A percentile compares a stretch with the other conserved stretches of the same genome.
phyloP scores from a whole-genome alignment of 2,329 filamentous ascomycete genomes.

The Phialophora tarda region DNA sequence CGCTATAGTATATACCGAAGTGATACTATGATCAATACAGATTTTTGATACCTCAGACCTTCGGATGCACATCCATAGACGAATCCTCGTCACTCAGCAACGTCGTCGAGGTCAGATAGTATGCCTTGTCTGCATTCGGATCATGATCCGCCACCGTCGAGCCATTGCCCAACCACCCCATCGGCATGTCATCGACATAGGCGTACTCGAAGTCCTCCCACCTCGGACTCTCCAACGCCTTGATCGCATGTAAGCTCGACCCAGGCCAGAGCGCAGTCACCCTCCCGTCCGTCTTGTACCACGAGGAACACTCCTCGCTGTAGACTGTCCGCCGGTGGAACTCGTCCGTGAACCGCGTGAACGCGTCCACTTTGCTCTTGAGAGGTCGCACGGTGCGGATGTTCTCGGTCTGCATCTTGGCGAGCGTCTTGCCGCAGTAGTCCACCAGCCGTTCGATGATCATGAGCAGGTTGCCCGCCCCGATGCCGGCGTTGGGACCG shows the following conservation, averaged over 20 bases:
- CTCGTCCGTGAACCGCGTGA: constrained; percentile 50
- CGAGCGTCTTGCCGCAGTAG: constrained; percentile 40
- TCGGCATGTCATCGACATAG: constrained; percentile 40
- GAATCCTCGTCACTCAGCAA: constrained; percentile 1
- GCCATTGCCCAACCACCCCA: constrained; percentile 42
- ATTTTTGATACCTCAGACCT: neutral
- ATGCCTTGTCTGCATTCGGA: constrained; percentile 7
- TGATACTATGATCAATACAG: neutral
- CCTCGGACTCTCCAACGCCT: constrained; percentile 48
- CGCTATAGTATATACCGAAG: neutral
- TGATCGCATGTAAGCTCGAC: constrained; percentile 55
- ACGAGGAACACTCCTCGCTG: constrained; percentile 46
- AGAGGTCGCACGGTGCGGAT: constrained; percentile 27
- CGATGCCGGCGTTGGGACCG: constrained; percentile 46
- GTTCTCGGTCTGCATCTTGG: constrained; percentile 18
- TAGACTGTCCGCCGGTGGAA: constrained; percentile 47
- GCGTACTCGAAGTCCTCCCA: constrained; percentile 53
- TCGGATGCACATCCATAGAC: neutral
- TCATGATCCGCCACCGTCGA: constrained; percentile 2
- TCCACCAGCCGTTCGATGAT: constrained; percentile 50
- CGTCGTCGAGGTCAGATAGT: constrained; percentile 8
- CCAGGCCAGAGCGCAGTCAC: constrained; percentile 58
- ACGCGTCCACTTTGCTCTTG: constrained; percentile 53
- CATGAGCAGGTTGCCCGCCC: constrained; percentile 47
- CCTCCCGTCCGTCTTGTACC: constrained; percentile 53